phyloP scores from a whole-genome alignment of 371 early-diverging fungal genomes.

The Actinomucor elegans region DNA sequence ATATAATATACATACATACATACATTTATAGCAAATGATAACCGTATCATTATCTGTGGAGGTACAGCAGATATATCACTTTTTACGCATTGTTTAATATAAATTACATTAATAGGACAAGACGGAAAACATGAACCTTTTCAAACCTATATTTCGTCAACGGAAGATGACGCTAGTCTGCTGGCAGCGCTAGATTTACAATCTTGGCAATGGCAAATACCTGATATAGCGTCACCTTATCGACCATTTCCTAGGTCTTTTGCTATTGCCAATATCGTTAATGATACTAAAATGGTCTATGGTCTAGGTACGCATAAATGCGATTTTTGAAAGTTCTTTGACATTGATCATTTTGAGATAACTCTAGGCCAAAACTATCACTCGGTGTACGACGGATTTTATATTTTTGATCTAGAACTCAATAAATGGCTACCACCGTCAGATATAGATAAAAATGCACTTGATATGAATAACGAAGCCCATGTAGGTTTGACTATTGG shows the following conservation, averaged over 20 bases:
- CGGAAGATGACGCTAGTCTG: constrained; percentile 12
- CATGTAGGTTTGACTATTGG: constrained; percentile 7
- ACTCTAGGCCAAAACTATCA: constrained; percentile 34
- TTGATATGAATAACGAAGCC: neutral
- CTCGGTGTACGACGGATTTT: constrained; percentile 32
- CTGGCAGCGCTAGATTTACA: constrained; percentile 25
- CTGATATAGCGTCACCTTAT: constrained; percentile 20
- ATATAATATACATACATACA: neutral
- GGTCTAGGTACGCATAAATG: constrained; percentile 41
- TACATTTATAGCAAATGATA: constrained; percentile 11
- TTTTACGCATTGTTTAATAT: too few relatives aligned
- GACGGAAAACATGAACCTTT: constrained; percentile 28
- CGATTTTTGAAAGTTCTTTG: too few relatives aligned
- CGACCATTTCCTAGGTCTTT: constrained; percentile 38
- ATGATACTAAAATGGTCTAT: constrained; percentile 29
- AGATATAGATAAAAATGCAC: neutral
- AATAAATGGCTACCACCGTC: constrained; percentile 17
- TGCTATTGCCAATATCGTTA: constrained; percentile 24
- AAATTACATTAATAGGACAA: constrained; percentile 20
- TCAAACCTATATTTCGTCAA: constrained; percentile 30
- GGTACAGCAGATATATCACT: too few relatives aligned
- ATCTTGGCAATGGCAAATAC: constrained; percentile 29
- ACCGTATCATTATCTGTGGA: constrained; percentile 28
- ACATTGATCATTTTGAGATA: too few relatives aligned
- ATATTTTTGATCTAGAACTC: constrained; percentile 21